Base-by-base conservation (phyloP, 106 monocot genomes). In the Allium fistulosum region DNA sequence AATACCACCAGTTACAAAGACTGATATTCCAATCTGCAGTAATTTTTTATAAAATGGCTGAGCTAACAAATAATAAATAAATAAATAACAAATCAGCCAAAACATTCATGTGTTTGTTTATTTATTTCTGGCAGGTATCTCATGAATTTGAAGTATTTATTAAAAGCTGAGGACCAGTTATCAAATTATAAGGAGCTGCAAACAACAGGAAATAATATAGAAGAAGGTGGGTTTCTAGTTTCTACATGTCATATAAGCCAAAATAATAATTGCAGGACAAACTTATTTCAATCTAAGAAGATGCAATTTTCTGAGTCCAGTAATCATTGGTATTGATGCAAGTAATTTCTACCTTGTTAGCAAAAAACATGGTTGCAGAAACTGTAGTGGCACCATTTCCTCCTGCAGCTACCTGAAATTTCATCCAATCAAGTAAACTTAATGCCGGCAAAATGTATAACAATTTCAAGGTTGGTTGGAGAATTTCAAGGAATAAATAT, bases 331-430 rank as follows among this genome's bases (percentile, higher is more conserved):
- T 22, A 22, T 22, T 1, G 22, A 22, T 22, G 22, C 22, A 22
- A 22, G 22, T 22, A 22, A 52, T 7, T 17, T 11, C 9, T 68
- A 99, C 97, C 92, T 87, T 84, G 46, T 85, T 76, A 57, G 97
- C 97, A 78, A 99, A 99, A 74, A 90, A 92, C 90, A 99, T 99
- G 51, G 92, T 90, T 49, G 97, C 89, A 73, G 97, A 99, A 71
- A 99, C 92, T 66, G 97, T 99, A 66, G 97, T 99, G 53, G 97
- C 97, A 75, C 97, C 97, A 77, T 89, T 90, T 67, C 88, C 79
- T 59, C 74, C 71, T 79, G 79, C 65, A 69, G 92, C 84, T 45
- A 99, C 80, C 97, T 95, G 77, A 49, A 46, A 71, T 71, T 47
- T 7, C 26, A 67, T 48, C 61, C 16, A 58, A 53, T 27, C 17